These are phyloP conservation scores for Taphrina wiesneri DNA, from an alignment of 1,139 yeast species.

Conservation along the genomic window DNA sequence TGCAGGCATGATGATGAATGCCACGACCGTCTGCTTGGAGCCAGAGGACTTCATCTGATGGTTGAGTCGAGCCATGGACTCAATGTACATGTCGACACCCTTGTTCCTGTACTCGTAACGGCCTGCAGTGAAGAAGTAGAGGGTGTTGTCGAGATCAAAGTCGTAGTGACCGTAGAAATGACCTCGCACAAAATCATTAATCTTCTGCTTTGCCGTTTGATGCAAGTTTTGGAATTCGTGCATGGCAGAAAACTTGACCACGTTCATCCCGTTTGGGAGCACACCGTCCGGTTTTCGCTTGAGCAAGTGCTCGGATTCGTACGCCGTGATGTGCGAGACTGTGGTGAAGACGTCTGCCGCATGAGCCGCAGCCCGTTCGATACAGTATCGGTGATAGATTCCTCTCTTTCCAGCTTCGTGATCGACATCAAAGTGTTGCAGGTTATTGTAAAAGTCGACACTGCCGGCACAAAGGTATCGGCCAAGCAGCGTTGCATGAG, in stretches of 20 bases:
- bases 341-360: conserved; percentile 97
- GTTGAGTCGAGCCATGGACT: conserved; percentile 88
- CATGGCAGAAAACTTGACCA: conserved; percentile 92
- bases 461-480: conserved; percentile 95
- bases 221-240: conserved; percentile 97
- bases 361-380: conserved; percentile 95
- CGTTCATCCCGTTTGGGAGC: conserved; percentile 93
- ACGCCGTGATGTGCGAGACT: conserved; percentile 94
- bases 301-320: conserved; percentile 86
- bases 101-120: conserved; percentile 95
- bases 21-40: conserved; percentile 89
- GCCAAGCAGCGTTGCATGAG: conserved; percentile 94
- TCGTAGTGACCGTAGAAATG: conserved; percentile 97
- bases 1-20: conserved; percentile 99
- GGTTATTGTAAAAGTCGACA: conserved; percentile 90
- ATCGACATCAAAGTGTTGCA: conserved; percentile 89
- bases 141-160: conserved; percentile 88
- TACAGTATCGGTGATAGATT: conserved; percentile 93
- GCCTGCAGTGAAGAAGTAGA: conserved; percentile 95
- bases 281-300: conserved; percentile 98
- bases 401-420: conserved; percentile 98
- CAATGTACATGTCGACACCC: conserved; percentile 95
- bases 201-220: conserved; percentile 85
- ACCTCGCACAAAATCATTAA: conserved; percentile 91
- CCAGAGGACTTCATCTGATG: conserved; percentile 78